Evolutionary conservation across 805 yeast genomes (phyloP), one percentile per base, ranked within the genome.

Genomic region (Tetrapisispora nanseiensis): DNA sequence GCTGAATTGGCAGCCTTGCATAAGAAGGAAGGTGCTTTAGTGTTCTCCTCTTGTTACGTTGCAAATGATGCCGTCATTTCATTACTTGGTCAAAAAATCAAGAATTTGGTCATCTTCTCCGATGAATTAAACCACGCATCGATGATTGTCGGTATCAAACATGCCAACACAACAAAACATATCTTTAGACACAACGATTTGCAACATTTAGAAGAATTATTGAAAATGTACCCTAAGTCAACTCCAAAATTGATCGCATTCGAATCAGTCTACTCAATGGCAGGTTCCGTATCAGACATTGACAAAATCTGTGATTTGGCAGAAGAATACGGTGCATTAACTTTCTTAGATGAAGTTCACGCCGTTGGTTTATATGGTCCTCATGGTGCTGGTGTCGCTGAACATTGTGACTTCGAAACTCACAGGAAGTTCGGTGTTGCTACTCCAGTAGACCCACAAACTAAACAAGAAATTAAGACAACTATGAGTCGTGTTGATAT

Each of bases 341-440:
- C 99, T 24, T 92, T 92, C 66, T 71, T 92, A 62, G 99, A 92
- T 63, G 99, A 92, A 66, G 99, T 92, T 30, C 99, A 92, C 59
- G 97, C 98, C 28, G 97, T 92, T 37, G 99, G 99, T 43, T 76
- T 92, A 81, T 92, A 92, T 61, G 99, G 99, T 56, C 97, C 99
- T 46, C 95, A 85, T 56, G 99, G 99, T 60, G 98, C 96, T 27
- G 99, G 99, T 68, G 97, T 92, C 42, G 96, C 97, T 37, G 99
- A 92, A 66, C 98, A 92, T 63, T 71, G 83, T 56, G 86, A 92
- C 66, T 92, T 87, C 54, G 85, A 85, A 37, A 78, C 80, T 42
- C 95, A 90, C 61, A 76, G 85, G 57, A 61, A 69, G 45, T 63
- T 79, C 13, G 92, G 92, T 51, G 68, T 78, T 51, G 72, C 72